phyloP scores from a whole-genome alignment of 805 yeast genomes.

The Brettanomyces bruxellensis region DNA sequence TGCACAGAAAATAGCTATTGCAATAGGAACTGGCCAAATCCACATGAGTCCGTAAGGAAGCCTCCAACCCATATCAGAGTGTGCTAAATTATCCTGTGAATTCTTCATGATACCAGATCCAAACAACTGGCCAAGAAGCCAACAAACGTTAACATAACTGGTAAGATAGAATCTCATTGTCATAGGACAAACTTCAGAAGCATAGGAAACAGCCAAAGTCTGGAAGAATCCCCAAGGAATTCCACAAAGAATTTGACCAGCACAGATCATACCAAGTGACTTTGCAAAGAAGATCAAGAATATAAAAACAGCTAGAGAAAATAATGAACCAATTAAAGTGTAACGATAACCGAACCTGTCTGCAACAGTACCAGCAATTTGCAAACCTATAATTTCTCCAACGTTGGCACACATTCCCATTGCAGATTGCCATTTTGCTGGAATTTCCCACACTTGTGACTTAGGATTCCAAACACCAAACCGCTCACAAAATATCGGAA shows the following conservation, averaged over 20 bases:
- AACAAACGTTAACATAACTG: slow-evolving; percentile 40
- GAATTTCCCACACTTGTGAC: too few species aligned
- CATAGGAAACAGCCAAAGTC: slow-evolving; percentile 42
- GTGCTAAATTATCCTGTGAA: not conserved
- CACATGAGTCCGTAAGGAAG: slow-evolving; percentile 54
- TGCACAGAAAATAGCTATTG: slow-evolving; percentile 20
- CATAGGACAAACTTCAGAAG: slow-evolving; percentile 51
- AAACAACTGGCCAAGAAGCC: slow-evolving; percentile 50
- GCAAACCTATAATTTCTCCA: too few species aligned
- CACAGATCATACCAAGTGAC: not conserved
- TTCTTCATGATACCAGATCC: slow-evolving; percentile 37
- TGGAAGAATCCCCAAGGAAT: too few species aligned
- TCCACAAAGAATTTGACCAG: slow-evolving; percentile 32
- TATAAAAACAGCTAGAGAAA: not conserved
- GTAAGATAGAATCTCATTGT: slow-evolving; percentile 40
- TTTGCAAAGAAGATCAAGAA: not conserved
- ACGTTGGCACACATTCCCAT: too few species aligned
- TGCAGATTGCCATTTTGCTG: too few species aligned
- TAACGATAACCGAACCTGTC: not conserved
- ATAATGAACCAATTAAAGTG: not conserved
- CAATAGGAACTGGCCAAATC: slow-evolving; percentile 41
- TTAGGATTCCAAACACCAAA: too few species aligned
- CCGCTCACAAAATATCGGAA: too few species aligned
- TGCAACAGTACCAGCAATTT: not conserved
- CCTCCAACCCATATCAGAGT: slow-evolving; percentile 15